Evolutionary conservation across 768 basidiomycete species (phyloP).

Genomic region (Mycena chlorophos): DNA sequence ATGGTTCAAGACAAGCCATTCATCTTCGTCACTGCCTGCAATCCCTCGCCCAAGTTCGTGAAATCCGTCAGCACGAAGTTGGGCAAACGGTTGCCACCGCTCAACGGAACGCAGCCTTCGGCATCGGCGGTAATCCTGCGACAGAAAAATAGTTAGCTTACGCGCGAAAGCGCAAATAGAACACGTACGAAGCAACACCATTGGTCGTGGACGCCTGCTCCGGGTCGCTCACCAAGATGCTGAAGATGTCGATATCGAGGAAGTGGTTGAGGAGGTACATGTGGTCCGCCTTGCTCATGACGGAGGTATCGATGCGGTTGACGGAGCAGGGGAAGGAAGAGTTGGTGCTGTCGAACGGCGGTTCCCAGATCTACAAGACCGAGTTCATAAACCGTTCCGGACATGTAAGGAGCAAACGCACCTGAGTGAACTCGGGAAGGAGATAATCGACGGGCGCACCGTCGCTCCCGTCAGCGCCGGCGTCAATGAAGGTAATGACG

Average conservation of each 20-base stretch:
- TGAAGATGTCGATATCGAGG: slow-evolving; percentile 29
- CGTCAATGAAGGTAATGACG: slow-evolving; percentile 52
- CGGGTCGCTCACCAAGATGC: slow-evolving; percentile 19
- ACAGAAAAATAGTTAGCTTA: background rate
- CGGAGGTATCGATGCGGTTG: slow-evolving; percentile 34
- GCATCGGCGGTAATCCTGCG: slow-evolving; percentile 27
- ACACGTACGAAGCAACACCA: slow-evolving; percentile 6
- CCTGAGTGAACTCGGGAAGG: slow-evolving; percentile 39
- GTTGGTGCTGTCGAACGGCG: slow-evolving; percentile 36
- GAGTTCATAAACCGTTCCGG: background rate
- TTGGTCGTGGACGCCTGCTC: slow-evolving; percentile 16
- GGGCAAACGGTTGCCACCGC: slow-evolving; percentile 29
- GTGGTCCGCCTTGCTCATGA: slow-evolving; percentile 28
- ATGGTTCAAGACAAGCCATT: slow-evolving; percentile 26
- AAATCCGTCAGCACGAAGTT: slow-evolving; percentile 39
- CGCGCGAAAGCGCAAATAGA: background rate
- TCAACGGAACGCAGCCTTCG: slow-evolving; percentile 31
- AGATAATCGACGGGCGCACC: slow-evolving; percentile 31
- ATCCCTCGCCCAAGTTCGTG: slow-evolving; percentile 32
- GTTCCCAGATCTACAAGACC: slow-evolving; percentile 33
- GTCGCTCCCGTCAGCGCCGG: slow-evolving; percentile 14
- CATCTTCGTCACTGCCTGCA: slow-evolving; percentile 29
- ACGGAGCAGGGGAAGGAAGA: slow-evolving; percentile 38
- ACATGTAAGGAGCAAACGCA: slow-evolving; percentile 3
- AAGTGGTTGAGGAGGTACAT: slow-evolving; percentile 44